These are phyloP conservation scores for Pythium brassicae DNA, from an alignment of 352 stramenopile species.

Conservation along the genomic window DNA sequence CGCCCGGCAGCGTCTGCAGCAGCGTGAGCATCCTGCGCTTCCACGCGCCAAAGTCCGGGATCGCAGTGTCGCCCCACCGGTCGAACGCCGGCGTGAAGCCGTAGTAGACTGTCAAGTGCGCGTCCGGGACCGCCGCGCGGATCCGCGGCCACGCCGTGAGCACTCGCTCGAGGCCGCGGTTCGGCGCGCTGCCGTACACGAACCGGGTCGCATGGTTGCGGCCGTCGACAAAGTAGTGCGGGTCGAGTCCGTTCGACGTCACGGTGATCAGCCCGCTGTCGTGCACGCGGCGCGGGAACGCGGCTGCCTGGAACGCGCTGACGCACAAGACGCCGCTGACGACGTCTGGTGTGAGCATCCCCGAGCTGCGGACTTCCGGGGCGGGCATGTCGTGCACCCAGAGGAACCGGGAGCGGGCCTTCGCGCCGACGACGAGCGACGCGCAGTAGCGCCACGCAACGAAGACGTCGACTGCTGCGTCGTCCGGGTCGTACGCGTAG, in stretches of 20 bases:
- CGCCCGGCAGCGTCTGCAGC: conserved; percentile 25
- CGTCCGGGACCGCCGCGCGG: conserved; percentile 37
- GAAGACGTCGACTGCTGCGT: conserved; percentile 76
- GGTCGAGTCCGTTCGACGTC: conserved; percentile 74
- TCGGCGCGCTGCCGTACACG: conserved; percentile 86
- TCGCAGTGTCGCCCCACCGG: conserved; percentile 38
- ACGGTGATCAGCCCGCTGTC: conserved; percentile 39
- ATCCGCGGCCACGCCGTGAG: conserved; percentile 76
- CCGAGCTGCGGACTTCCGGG: conserved; percentile 28
- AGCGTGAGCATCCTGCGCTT: conserved; percentile 36
- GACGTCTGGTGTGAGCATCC: conserved; percentile 26
- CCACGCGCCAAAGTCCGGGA: conserved; percentile 63
- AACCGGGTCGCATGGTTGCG: conserved; percentile 58
- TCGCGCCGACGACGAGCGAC: conserved; percentile 51
- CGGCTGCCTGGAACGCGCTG: conserved; percentile 69
- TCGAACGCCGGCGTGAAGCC: conserved; percentile 83
- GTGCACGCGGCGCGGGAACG: conserved; percentile 37
- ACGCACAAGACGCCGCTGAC: conserved; percentile 78
- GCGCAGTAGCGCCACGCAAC: conserved; percentile 90
- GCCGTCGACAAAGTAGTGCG: conserved; percentile 52
- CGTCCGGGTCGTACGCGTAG: conserved; percentile 57
- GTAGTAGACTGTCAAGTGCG: conserved; percentile 83
- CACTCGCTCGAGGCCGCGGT: conserved; percentile 64
- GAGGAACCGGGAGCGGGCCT: conserved; percentile 40
- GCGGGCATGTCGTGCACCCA: conserved; percentile 84